These are phyloP conservation scores for Alternaria consortialis DNA, from an alignment of 2,329 filamentous ascomycete species.

Conservation along the genomic window DNA sequence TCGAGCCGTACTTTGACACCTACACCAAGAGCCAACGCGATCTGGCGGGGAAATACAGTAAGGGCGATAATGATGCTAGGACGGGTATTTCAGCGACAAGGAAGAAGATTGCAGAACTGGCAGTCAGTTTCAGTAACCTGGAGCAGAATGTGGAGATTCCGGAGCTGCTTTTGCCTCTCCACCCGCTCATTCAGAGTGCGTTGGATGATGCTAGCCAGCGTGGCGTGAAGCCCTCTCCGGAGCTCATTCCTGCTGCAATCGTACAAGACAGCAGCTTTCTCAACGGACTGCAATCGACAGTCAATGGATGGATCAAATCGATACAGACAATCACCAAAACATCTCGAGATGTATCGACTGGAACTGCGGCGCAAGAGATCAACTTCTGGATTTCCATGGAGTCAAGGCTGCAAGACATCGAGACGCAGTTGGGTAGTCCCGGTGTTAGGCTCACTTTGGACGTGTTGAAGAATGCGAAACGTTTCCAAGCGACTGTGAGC, in stretches of 20 bases:
- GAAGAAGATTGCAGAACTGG: slow-evolving; percentile 94
- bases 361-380: slow-evolving; percentile 94
- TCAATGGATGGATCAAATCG: slow-evolving; percentile 98
- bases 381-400: slow-evolving; percentile 99
- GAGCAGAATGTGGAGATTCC: slow-evolving; percentile 99
- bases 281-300: slow-evolving; percentile 90
- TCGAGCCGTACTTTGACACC: slow-evolving; percentile 97
- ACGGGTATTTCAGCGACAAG: slow-evolving; percentile 97
- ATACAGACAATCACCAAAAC: slow-evolving; percentile 97
- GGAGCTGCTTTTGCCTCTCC: slow-evolving; percentile 84
- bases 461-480: slow-evolving; percentile 94
- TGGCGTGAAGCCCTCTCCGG: slow-evolving; percentile 74
- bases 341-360: slow-evolving; percentile 79
- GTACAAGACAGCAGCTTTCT: slow-evolving; percentile 90
- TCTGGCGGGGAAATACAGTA: slow-evolving; percentile 64
- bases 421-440: slow-evolving; percentile 85
- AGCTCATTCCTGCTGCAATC: slow-evolving; percentile 78
- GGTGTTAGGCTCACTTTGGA: slow-evolving; percentile 92
- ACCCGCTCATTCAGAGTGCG: slow-evolving; percentile 85
- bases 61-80: slow-evolving; percentile 87
- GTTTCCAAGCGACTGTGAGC: slow-evolving; percentile 96
- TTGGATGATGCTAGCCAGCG: slow-evolving; percentile 78
- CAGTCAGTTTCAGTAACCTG: slow-evolving; percentile 86
- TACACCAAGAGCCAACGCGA: slow-evolving; percentile 74
- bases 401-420: slow-evolving; percentile 88